Evolutionary conservation across 2,329 filamentous ascomycete genomes (phyloP), one percentile per base, ranked within the genome.

Genomic region (Claviceps humidiphila): DNA sequence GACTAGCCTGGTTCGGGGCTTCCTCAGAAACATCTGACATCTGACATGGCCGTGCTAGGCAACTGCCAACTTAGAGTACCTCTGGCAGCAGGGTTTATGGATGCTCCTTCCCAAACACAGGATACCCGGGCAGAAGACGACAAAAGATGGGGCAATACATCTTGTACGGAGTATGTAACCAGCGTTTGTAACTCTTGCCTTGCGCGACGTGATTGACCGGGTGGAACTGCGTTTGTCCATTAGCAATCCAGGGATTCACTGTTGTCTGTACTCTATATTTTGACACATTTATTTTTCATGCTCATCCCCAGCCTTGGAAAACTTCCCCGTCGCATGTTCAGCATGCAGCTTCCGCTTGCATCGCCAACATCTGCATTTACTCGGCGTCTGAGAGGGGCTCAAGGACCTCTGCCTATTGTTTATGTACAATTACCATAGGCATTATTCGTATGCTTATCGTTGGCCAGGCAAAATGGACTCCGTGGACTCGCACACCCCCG

Each of bases 401-500:
- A 26, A 16, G 16, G 4, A 13, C 11, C 34, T 24, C 20, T 20
- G 4, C 22, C 22, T 16, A 34, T 42, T 49, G 30, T 34, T 49
- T 45, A 5, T 22, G 22, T 22, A 22, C 22, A 22, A 22, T 50
- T 17, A 17, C 38, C 41, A 50, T 22, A 43, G 41, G 13, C 20
- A 11, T 22, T 26, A 50, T 50, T 50, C 41, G 38, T 50, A 41
- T 20, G 30, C 41, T 4, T 34, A 4, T 43, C 43, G 8, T 39
- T 22, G 13, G 8, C 30, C 48, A 49, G 40, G 47, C 43, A 47
- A 49, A 50, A 44, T 42, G 43, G 42, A 30, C 37, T 48, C 38
- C 17, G 34, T 9, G 17, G 22, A 42, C 17, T 42, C 43, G 48
- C 51, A 53, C 51, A 37, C 48, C 47, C 51, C 44, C 51, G 26